Evolutionary conservation across 2,329 filamentous ascomycete genomes (phyloP).

Genomic region (Penicillium sumatraense): DNA sequence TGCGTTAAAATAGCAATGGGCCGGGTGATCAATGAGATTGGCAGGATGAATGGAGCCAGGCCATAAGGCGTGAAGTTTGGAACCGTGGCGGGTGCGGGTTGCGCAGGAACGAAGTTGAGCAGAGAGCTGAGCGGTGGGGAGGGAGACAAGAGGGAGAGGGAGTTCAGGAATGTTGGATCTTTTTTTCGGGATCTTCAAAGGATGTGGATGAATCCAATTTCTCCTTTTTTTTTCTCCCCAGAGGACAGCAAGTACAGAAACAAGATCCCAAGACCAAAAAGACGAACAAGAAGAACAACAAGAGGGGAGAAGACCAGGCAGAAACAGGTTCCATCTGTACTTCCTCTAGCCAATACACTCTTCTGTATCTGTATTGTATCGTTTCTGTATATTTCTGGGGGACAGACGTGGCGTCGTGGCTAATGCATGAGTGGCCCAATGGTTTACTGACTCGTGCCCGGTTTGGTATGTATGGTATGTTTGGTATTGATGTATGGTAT

Average conservation of each 20-base stretch:
- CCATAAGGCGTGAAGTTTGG: slow-evolving; percentile 18
- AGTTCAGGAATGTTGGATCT: background rate
- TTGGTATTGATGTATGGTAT: background rate
- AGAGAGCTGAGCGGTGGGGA: background rate
- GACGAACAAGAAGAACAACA: background rate
- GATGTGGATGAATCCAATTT: too few species aligned
- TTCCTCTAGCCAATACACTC: too few species aligned
- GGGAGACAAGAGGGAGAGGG: background rate
- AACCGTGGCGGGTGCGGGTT: slow-evolving; percentile 16
- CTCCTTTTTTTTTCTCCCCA: background rate
- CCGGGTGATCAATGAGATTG: slow-evolving; percentile 25
- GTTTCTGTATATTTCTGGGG: background rate
- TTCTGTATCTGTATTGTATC: background rate
- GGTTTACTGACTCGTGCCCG: background rate
- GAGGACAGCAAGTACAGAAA: too few species aligned
- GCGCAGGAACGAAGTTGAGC: slow-evolving; percentile 8
- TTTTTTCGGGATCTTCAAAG: background rate
- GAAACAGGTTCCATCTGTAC: slow-evolving; percentile 11
- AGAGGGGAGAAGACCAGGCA: background rate
- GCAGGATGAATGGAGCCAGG: slow-evolving; percentile 17
- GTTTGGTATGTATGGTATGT: slow-evolving; percentile 9
- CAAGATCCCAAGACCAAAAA: background rate
- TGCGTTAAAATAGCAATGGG: slow-evolving; percentile 35
- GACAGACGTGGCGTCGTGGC: background rate
- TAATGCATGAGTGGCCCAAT: background rate